Evolutionary conservation across 768 basidiomycete genomes (phyloP), one percentile per base, ranked within the genome.

Genomic region (Thelephora aurantiotincta): DNA sequence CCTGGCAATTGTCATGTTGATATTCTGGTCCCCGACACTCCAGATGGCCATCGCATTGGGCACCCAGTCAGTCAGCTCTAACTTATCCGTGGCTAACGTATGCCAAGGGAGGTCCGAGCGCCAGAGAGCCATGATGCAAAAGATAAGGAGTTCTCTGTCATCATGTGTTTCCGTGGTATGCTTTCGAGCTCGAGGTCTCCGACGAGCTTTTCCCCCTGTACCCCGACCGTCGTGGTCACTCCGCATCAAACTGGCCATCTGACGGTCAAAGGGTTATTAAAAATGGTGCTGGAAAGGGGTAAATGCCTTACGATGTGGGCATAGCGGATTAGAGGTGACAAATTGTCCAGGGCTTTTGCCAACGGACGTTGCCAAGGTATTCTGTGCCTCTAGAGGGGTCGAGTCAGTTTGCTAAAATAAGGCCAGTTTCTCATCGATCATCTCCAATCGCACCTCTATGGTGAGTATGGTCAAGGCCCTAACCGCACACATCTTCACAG

Each of bases 401-500:
- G 26, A 3, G 12, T 13, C 6, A 12, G 6, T 22, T 35, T 38
- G 6, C 20, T 13, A 9, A 26, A 6, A 18, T 38, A 7, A 6
- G 14, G 22, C 38, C 16, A 14, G 38, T 14, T 41, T 26, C 35
- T 16, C 2, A 35, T 33, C n/a, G n/a, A n/a, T n/a, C 11, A 51
- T 26, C 48, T 9, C 14, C 12, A 33, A n/a, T 54, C 64, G 48
- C 56, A 79, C 82, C 68, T 92, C 87, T 46, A 76, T 69, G 6
- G 72, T 66, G 30, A 90, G 58, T 0, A 78, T 83, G 35, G 85
- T 62, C 54, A 74, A 79, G 2, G 89, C 85, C 51, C 81, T 78
- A 47, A 91, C 69, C 2, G 73, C 89, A 49, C 77, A 76, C 11
- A 82, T 75, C 66, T 91, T 91, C 54, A 87, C 76, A 1, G 82